phyloP scores from a whole-genome alignment of 345 rosid species.

The Boechera stricta region DNA sequence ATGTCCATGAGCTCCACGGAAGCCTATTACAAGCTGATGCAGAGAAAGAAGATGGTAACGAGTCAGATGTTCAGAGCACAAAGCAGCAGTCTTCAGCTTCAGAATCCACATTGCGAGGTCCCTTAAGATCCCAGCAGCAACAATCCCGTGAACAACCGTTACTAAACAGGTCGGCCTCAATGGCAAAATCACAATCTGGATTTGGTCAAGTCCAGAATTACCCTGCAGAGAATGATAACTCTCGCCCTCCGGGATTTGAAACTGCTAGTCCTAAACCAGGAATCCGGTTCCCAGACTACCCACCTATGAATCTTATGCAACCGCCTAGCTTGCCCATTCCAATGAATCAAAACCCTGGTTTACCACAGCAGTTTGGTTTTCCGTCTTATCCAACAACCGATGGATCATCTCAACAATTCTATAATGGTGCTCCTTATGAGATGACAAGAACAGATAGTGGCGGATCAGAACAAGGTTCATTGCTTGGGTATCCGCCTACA shows the following conservation, averaged over 20 bases:
- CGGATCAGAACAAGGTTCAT: conserved; percentile 76
- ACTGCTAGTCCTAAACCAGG: conserved; percentile 62
- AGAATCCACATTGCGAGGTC: conserved; percentile 72
- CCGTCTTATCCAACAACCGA: conserved; percentile 67
- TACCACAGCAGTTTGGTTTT: conserved; percentile 63
- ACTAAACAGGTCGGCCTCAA: conserved; percentile 59
- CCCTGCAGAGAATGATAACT: conserved; percentile 53
- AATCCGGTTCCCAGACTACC: conserved; percentile 66
- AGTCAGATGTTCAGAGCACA: conserved; percentile 72
- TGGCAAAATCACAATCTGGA: conserved; percentile 54
- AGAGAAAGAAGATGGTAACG: conserved; percentile 74
- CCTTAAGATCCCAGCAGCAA: conserved; percentile 61
- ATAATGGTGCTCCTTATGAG: conserved; percentile 58
- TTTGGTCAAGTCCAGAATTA: conserved; percentile 64
- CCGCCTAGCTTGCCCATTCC: conserved; percentile 66
- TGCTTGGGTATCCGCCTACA: conserved; percentile 71
- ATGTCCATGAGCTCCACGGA: conserved; percentile 70
- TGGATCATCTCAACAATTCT: conserved; percentile 69
- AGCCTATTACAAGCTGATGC: conserved; percentile 68
- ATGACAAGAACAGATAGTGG: conserved; percentile 56
- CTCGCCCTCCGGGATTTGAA: conserved; percentile 72
- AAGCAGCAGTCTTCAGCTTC: conserved; percentile 68
- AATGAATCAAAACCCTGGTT: conserved; percentile 61
- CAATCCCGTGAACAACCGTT: conserved; percentile 63
- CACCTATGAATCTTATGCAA: conserved; percentile 65